Percentiles rank a stretch among this genome's conserved stretches.
Evolutionary conservation across 257 asterid genomes (phyloP).

Genomic region (Nyctanthes arbortristis): DNA sequence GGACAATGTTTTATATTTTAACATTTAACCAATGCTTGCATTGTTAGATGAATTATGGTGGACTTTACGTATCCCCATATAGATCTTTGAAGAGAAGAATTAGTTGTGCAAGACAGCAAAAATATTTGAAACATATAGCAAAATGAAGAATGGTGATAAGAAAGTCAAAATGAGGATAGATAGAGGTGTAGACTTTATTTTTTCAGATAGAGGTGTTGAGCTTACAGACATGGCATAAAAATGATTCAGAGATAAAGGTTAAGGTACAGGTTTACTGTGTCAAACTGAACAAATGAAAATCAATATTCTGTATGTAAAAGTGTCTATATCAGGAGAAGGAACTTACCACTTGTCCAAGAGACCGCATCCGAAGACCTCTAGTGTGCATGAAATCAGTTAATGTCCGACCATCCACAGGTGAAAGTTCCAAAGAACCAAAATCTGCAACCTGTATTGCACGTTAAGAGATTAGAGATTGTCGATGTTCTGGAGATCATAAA

Average conservation of each 20-base stretch:
- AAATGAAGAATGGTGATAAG: background rate
- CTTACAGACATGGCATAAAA: background rate
- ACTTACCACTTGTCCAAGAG: conserved; percentile 97
- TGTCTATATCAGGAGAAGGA: conserved; percentile 17
- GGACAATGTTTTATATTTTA: background rate
- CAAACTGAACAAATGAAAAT: background rate
- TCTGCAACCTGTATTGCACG: conserved; percentile 78
- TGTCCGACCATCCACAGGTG: conserved; percentile 98
- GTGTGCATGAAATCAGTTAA: conserved; percentile 99
- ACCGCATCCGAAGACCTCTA: conserved; percentile 98
- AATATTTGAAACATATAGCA: background rate
- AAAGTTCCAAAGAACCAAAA: conserved; percentile 98
- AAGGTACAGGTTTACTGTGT: background rate
- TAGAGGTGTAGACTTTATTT: background rate
- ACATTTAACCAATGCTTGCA: background rate
- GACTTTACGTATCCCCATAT: background rate
- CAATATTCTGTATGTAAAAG: background rate
- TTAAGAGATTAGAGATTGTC: conserved; percentile 29
- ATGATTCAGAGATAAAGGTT: background rate
- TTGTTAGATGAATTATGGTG: background rate
- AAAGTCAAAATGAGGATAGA: background rate
- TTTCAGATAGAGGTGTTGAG: too few relatives aligned
- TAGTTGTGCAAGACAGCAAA: background rate
- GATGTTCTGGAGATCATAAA: conserved; percentile 12
- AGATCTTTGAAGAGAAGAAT: background rate